Evolutionary conservation across 352 stramenopile genomes (phyloP).

Genomic region (Phytophthora litchii): DNA sequence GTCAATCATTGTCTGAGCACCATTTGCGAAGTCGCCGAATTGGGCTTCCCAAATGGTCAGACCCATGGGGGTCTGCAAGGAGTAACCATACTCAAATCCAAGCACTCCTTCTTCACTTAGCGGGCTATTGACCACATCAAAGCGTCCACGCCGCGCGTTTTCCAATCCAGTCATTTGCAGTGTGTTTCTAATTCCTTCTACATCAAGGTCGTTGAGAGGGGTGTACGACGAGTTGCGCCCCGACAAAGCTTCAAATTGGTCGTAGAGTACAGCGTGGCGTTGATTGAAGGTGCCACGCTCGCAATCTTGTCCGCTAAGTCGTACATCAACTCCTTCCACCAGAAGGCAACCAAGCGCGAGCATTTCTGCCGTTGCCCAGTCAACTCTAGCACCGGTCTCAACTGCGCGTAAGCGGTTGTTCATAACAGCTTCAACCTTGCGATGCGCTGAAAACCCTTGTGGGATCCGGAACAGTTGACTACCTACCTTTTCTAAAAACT

Average conservation of each 20-base stretch:
- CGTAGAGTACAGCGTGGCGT: slow-evolving; percentile 88
- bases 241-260: slow-evolving; percentile 82
- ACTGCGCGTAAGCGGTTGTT: slow-evolving; percentile 82
- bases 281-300: slow-evolving; percentile 92
- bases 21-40: slow-evolving; percentile 91
- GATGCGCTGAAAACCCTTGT: slow-evolving; percentile 82
- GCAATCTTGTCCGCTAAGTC: slow-evolving; percentile 88
- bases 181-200: slow-evolving; percentile 50
- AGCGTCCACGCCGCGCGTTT: slow-evolving; percentile 45
- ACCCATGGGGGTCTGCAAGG: slow-evolving; percentile 68
- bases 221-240: slow-evolving; percentile 92
- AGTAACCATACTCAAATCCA: slow-evolving; percentile 91
- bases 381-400: slow-evolving; percentile 81
- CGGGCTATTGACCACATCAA: slow-evolving; percentile 84
- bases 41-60: slow-evolving; percentile 94
- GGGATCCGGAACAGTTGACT: slow-evolving; percentile 81
- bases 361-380: slow-evolving; percentile 90
- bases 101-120: slow-evolving; percentile 87
- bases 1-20: slow-evolving; percentile 89
- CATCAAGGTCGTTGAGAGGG: slow-evolving; percentile 90
- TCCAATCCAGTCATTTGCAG: slow-evolving; percentile 50
- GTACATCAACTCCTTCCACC: slow-evolving; percentile 84
- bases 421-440: slow-evolving; percentile 88
- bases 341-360: slow-evolving; percentile 87
- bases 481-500: slow-evolving; percentile 78